Conservation (phyloP, 352 stramenopile genomes). For the Phytophthora niederhauseri region DNA sequence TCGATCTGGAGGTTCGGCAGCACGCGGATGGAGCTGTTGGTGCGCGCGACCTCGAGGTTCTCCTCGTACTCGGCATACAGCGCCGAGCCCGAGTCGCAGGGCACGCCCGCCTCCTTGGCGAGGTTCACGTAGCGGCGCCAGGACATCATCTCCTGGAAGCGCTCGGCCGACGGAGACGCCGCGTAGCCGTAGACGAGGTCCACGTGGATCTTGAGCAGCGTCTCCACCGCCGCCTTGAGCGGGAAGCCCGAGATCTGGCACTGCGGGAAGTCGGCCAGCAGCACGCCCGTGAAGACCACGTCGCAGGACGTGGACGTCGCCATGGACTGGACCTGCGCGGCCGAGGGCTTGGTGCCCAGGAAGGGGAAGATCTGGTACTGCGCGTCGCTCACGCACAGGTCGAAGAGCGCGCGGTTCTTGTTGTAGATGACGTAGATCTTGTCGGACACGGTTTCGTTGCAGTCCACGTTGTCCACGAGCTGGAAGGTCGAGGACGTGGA, state of each 20-base stretch:
- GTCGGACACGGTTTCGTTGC: conserved; percentile 48
- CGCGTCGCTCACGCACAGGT: conserved; percentile 48
- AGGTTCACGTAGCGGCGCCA: conserved; percentile 60
- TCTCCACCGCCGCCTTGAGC: conserved; percentile 59
- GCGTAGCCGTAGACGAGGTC: conserved; percentile 31
- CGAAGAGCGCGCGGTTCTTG: conserved; percentile 60
- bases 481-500: conserved; percentile 56
- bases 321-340: conserved; percentile 43
- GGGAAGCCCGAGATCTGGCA: conserved; percentile 59
- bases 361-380: conserved; percentile 72
- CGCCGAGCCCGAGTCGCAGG: conserved; percentile 51
- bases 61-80: conserved; percentile 52
- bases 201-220: conserved; percentile 62
- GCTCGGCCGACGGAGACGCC: conserved; percentile 33
- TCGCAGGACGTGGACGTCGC: conserved; percentile 46
- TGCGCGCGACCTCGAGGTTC: conserved; percentile 43
- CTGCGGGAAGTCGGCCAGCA: conserved; percentile 46
- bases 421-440: conserved; percentile 55
- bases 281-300: conserved; percentile 54
- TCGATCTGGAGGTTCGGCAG: conserved; percentile 39
- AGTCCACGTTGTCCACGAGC: conserved; percentile 46
- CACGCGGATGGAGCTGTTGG: conserved; percentile 37
- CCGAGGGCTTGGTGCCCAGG: conserved; percentile 48
- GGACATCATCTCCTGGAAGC: conserved; percentile 51
- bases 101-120: conserved; percentile 44